These are phyloP conservation scores for Kodamaea kaohsiungensis DNA, from an alignment of 805 yeast genomes.

Conservation along the genomic window DNA sequence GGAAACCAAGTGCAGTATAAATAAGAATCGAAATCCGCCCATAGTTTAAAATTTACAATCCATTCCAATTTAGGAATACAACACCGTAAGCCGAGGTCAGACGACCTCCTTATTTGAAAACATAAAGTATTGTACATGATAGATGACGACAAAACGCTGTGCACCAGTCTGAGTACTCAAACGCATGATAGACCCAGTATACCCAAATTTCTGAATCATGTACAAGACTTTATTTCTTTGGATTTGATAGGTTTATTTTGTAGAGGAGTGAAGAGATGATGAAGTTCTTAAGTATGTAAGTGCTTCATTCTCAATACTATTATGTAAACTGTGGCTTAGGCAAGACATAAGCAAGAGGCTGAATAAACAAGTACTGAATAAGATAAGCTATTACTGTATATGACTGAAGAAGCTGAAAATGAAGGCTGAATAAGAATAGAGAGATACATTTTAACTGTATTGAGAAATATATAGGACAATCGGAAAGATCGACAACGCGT, in stretches of 20 bases:
- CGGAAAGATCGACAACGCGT: neutral
- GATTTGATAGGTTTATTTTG: neutral
- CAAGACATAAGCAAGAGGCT: too few relatives aligned
- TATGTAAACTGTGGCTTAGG: too few relatives aligned
- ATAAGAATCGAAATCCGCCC: neutral
- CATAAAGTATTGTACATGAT: constrained; percentile 11
- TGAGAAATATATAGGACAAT: neutral
- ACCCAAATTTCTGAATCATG: constrained; percentile 47
- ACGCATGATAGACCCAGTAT: constrained; percentile 44
- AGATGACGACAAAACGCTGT: constrained; percentile 51
- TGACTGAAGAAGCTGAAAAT: too few relatives aligned
- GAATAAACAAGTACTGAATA: too few relatives aligned
- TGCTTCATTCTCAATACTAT: too few relatives aligned
- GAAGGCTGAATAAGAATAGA: neutral
- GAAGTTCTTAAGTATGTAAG: too few relatives aligned
- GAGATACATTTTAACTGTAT: neutral
- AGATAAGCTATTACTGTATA: too few relatives aligned
- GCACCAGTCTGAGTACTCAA: constrained; percentile 54
- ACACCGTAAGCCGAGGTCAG: constrained; percentile 12
- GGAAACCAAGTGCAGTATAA: neutral
- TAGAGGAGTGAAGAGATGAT: too few relatives aligned
- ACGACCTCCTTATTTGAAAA: constrained; percentile 15
- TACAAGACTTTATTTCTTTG: constrained; percentile 10
- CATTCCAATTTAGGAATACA: neutral
- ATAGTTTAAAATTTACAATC: neutral